Evolutionary conservation across 805 yeast genomes (phyloP).

Genomic region (Saturnispora kantuleensis): DNA sequence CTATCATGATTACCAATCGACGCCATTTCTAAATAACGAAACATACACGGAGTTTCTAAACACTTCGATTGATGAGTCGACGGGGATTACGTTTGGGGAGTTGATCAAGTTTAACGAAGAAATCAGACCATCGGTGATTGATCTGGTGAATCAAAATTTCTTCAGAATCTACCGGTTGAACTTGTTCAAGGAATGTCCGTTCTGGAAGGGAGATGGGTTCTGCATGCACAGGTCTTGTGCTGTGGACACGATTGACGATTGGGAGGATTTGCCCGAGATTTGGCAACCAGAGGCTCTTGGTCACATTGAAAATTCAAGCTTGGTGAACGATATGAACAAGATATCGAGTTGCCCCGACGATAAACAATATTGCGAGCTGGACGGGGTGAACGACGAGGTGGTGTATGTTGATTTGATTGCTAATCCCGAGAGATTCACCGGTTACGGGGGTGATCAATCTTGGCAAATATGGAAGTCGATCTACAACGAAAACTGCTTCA

Average conservation of each 20-base stretch:
- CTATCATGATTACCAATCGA: constrained; percentile 24
- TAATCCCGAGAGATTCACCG: constrained; percentile 94
- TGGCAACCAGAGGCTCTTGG: constrained; percentile 72
- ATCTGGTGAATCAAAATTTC: constrained; percentile 63
- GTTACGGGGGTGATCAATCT: constrained; percentile 89
- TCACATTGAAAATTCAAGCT: constrained; percentile 28
- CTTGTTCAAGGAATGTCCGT: constrained; percentile 74
- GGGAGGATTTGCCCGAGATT: constrained; percentile 57
- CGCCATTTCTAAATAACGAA: constrained; percentile 23
- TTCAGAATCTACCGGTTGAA: constrained; percentile 84
- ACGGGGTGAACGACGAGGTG: constrained; percentile 47
- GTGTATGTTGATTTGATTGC: constrained; percentile 79
- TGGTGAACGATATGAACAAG: constrained; percentile 27
- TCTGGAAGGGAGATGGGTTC: constrained; percentile 71
- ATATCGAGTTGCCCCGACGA: constrained; percentile 9
- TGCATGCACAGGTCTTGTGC: constrained; percentile 88
- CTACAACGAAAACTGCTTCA: constrained; percentile 83
- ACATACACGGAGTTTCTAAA: constrained; percentile 13
- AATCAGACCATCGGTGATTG: constrained; percentile 46
- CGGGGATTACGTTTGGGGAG: constrained; percentile 30
- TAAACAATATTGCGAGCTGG: constrained; percentile 61
- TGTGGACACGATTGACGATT: constrained; percentile 72
- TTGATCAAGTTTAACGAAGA: constrained; percentile 41
- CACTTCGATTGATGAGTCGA: constrained; percentile 21
- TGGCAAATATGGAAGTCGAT: constrained; percentile 89